These are phyloP conservation scores for Myriosclerotinia scirpicola DNA, from an alignment of 2,329 filamentous ascomycete genomes.

Conservation along the genomic window DNA sequence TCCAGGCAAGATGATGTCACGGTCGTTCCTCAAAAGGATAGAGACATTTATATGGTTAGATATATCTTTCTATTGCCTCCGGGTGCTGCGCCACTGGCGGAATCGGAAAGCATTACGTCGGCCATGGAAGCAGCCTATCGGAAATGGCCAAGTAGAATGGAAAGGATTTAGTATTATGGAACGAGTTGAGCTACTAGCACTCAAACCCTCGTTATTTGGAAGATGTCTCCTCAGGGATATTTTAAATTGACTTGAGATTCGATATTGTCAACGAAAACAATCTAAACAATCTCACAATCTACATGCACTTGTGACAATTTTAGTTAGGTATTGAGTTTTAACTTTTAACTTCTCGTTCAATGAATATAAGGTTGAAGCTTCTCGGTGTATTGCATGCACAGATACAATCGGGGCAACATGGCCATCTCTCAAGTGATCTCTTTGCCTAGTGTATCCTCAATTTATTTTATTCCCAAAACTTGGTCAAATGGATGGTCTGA, in stretches of 20 bases:
- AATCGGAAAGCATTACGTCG: not conserved
- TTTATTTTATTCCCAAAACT: not conserved
- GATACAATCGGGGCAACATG: not conserved
- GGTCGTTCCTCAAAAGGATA: not conserved
- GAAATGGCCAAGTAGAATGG: not conserved
- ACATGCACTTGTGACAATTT: too few relatives aligned
- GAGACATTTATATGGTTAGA: not conserved
- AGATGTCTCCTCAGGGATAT: too few relatives aligned
- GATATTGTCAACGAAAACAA: too few relatives aligned
- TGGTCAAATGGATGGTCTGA: not conserved
- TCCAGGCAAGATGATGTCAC: not conserved
- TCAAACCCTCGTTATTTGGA: too few relatives aligned
- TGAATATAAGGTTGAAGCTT: not conserved
- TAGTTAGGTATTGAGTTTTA: too few relatives aligned
- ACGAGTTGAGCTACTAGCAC: not conserved
- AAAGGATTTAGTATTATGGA: not conserved
- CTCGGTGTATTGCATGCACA: not conserved
- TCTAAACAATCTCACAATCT: too few relatives aligned
- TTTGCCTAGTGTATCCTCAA: not conserved
- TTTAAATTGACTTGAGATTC: too few relatives aligned
- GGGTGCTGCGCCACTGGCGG: too few relatives aligned
- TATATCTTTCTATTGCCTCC: conserved; percentile 9
- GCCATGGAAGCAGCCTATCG: not conserved
- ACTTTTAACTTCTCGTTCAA: not conserved
- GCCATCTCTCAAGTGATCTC: not conserved